phyloP scores from a whole-genome alignment of 2,329 filamentous ascomycete species.

The Beauveria australis region DNA sequence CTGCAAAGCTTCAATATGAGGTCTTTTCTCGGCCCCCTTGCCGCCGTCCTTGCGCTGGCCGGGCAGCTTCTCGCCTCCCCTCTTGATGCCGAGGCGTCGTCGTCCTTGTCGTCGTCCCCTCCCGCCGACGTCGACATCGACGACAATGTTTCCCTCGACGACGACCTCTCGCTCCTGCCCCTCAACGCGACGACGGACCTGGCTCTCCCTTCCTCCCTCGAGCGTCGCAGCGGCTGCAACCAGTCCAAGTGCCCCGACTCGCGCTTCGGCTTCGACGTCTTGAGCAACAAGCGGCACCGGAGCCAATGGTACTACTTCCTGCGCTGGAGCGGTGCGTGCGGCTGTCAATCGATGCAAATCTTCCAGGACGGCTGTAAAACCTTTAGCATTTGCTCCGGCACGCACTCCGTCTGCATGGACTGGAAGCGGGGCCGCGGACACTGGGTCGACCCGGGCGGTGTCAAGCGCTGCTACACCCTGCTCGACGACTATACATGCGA shows the following conservation, averaged over 20 bases:
- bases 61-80: too few species aligned
- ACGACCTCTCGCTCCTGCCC: too few species aligned
- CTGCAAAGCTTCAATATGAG: too few species aligned
- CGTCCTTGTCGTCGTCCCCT: too few species aligned
- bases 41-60: too few species aligned
- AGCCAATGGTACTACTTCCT: neutral
- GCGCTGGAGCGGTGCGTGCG: neutral
- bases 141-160: too few species aligned
- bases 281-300: neutral
- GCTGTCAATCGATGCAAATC: neutral
- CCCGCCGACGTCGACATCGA: too few species aligned
- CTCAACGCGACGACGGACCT: too few species aligned
- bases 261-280: neutral
- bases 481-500: neutral
- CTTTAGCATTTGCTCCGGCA: neutral
- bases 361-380: neutral
- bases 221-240: neutral
- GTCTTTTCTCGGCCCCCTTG: too few species aligned
- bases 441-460: neutral
- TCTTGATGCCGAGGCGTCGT: too few species aligned
- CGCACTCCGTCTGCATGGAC: conserved; percentile 1
- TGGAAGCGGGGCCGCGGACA: neutral
- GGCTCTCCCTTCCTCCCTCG: too few species aligned
- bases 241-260: neutral
- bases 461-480: neutral